Evolutionary conservation across 106 monocot genomes (phyloP).

Genomic region (Dioscorea alata): DNA sequence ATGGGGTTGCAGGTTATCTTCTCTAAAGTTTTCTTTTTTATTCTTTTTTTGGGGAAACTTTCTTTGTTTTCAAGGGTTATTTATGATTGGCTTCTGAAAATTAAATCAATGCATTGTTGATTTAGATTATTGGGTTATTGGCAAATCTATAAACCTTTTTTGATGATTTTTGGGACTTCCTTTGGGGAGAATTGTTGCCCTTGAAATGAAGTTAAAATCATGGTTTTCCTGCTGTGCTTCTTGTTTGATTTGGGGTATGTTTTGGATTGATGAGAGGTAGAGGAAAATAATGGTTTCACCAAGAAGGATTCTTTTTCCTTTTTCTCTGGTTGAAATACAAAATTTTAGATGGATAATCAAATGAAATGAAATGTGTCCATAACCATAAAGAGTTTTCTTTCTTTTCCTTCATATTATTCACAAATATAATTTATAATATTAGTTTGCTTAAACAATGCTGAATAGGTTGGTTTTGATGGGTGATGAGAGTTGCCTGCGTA

Average conservation of each 20-base stretch:
- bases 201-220: no score
- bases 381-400: background rate
- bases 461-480: slow-evolving; percentile 81
- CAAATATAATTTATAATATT: background rate
- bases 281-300: no score
- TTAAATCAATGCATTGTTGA: background rate
- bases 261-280: no score
- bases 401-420: background rate
- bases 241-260: no score
- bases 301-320: background rate
- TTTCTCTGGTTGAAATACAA: background rate
- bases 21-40: no score
- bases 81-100: background rate
- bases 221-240: no score
- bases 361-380: background rate
- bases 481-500: slow-evolving; percentile 38
- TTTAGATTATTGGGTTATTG: no score
- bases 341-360: background rate
- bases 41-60: background rate
- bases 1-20: slow-evolving; percentile 65
- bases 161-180: no score
- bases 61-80: background rate
- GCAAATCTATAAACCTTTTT: no score
- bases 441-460: background rate
- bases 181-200: no score